phyloP scores from a whole-genome alignment of 495 filamentous ascomycete genomes.

The Penicillium lividum region DNA sequence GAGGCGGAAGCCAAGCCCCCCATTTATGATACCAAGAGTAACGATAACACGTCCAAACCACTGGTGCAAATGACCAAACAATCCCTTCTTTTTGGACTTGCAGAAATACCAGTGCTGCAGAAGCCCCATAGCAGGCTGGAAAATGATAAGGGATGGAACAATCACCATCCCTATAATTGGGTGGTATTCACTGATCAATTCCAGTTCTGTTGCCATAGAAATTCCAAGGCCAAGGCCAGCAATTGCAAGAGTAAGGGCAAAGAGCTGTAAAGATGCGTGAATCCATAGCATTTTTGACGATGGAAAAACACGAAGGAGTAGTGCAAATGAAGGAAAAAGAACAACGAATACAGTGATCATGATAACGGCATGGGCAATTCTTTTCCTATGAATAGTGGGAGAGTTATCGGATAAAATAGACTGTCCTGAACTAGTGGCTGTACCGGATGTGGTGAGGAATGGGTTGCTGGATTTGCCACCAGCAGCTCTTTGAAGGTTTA shows the following conservation, averaged over 20 bases:
- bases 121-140: constrained; percentile 66
- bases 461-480: constrained; percentile 58
- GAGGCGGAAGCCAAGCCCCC: constrained; percentile 64
- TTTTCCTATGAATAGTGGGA: constrained; percentile 16
- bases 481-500: constrained; percentile 20
- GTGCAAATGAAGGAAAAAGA: constrained; percentile 52
- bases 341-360: constrained; percentile 45
- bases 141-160: constrained; percentile 54
- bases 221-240: constrained; percentile 65
- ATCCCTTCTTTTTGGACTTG: constrained; percentile 47
- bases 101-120: constrained; percentile 59
- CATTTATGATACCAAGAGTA: constrained; percentile 68
- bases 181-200: constrained; percentile 29
- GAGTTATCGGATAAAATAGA: not conserved
- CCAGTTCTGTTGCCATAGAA: constrained; percentile 36
- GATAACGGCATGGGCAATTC: constrained; percentile 42
- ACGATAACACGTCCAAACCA: constrained; percentile 69
- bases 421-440: not conserved
- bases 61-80: constrained; percentile 62
- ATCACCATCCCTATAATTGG: constrained; percentile 59
- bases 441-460: constrained; percentile 36
- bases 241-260: constrained; percentile 57
- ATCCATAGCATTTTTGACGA: constrained; percentile 34
- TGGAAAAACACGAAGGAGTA: constrained; percentile 45
- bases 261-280: constrained; percentile 60